Evolutionary conservation across 2,329 filamentous ascomycete species (phyloP).

Genomic region (Podosphaera xanthii): DNA sequence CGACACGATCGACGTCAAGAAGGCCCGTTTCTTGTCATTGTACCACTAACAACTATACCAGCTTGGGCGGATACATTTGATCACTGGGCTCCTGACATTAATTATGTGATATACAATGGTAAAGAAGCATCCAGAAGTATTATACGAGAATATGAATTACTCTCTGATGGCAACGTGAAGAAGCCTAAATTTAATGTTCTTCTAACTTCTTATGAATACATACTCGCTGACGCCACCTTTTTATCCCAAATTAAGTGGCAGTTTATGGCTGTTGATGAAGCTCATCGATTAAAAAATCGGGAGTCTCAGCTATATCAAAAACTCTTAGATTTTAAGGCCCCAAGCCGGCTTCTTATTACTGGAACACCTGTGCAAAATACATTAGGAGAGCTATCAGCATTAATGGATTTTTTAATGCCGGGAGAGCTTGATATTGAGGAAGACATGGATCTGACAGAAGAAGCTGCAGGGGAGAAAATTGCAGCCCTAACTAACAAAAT

Average conservation of each 20-base stretch:
- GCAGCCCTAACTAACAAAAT: constrained; percentile 68
- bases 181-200: constrained; percentile 95
- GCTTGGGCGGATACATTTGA: constrained; percentile 98
- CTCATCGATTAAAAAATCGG: constrained; percentile 86
- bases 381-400: constrained; percentile 68
- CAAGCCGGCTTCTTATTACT: constrained; percentile 79
- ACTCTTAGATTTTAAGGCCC: constrained; percentile 65
- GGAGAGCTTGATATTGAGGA: constrained; percentile 79
- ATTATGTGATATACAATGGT: constrained; percentile 92
- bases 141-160: constrained; percentile 74
- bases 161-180: constrained; percentile 65
- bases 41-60: constrained; percentile 87
- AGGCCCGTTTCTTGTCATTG: constrained; percentile 90
- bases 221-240: constrained; percentile 65
- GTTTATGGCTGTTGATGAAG: constrained; percentile 86
- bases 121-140: constrained; percentile 67
- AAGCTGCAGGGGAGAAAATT: constrained; percentile 69
- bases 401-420: constrained; percentile 95
- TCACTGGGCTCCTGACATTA: constrained; percentile 82
- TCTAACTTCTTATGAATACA: constrained; percentile 93
- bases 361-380: constrained; percentile 97
- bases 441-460: constrained; percentile 63
- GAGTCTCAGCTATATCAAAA: constrained; percentile 83
- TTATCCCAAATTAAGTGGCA: constrained; percentile 90
- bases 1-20: constrained; percentile 75